Base-by-base conservation (phyloP, 75 land plant species). In the Chamaecyparis obtusa region DNA sequence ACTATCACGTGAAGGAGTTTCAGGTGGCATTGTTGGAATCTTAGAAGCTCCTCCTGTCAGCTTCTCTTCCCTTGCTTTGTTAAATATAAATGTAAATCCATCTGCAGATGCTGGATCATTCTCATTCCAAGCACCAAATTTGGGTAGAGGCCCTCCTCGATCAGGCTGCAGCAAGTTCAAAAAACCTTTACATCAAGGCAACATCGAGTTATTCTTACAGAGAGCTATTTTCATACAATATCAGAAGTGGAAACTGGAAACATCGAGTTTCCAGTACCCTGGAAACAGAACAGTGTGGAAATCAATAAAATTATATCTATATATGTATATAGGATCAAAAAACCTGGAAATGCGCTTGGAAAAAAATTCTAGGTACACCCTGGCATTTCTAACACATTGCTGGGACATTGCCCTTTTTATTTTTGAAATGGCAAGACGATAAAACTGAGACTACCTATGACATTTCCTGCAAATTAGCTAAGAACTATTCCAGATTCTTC, bases 91-190 rank as follows among this genome's bases (percentile, higher is more conserved):
- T 36, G 93, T 95, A 72, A 44, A 95, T 4, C 93, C 96, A 78
- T 94, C 96, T 41, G 94, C 93, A 54, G 96, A 90, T 72, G 93
- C 85, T 32, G 94, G 96, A 85, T 93, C 74, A 17, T 7, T 89
- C 57, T 85, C 92, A 86, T 94, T 94, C 96, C 95, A 95, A 2
- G 88, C 91, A 15, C 96, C 96, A 86, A 95, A 93, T 64, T 88
- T 92, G 8, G 96, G 96, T 21, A 95, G 87, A 15, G 92, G 87
- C 35, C 94, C 88, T 36, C 93, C 85, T 46, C 67, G 43, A 4
- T 91, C 97, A 67, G 90, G 87, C 97, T 95, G 92, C 86, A 48
- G 33, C 56, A 83, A 81, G 46, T 44, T 46, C 49, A 81, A 46
- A 5, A 74, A 81, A 81, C 83, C 83, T n/a, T 81, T 24, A 43